Base-by-base conservation (phyloP, 2,329 filamentous ascomycete species). In the Fusarium concolor region DNA sequence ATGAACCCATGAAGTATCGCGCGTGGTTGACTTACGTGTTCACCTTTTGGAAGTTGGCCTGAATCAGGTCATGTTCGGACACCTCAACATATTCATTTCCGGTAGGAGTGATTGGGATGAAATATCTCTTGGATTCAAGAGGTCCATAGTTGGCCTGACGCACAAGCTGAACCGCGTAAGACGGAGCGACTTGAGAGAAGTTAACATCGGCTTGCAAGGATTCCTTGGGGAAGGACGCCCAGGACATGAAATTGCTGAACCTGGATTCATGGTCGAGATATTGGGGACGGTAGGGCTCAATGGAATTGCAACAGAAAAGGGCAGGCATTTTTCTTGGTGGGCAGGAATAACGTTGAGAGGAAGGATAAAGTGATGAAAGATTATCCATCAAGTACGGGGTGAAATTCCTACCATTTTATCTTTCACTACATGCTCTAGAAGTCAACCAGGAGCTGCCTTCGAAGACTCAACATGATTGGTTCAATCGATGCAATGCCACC, bases 1-100 rank as follows among this genome's bases (percentile, higher is more conserved):
- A n/a, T n/a, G n/a, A n/a, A n/a, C n/a, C n/a, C n/a, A n/a, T n/a
- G n/a, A n/a, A n/a, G n/a, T n/a, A n/a, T n/a, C n/a, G n/a, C n/a
- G n/a, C n/a, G n/a, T n/a, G n/a, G n/a, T n/a, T n/a, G n/a, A n/a
- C 39, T 45, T 18, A 54, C 39, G 39, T 45, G 22, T 54, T 54
- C 8, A 20, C 12, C 22, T 54, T 54, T 12, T 45, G 24, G 14
- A 54, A 54, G 28, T 53, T 53, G n/a, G 39, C 50, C 17, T 46
- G 41, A 8, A 39, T 38, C 18, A 54, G 18, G 22, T 38, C 24
- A 14, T 29, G 9, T 10, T 54, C 51, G 22, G 31, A 22, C 3
- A 38, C 24, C n/a, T 54, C 51, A 15, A 45, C 5, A 5, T 38
- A 54, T 20, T 37, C n/a, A 20, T 4, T 6, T 10, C 46, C 41